These are phyloP conservation scores for Rosa chinensis DNA, from an alignment of 306 rosid species.

Conservation along the genomic window DNA sequence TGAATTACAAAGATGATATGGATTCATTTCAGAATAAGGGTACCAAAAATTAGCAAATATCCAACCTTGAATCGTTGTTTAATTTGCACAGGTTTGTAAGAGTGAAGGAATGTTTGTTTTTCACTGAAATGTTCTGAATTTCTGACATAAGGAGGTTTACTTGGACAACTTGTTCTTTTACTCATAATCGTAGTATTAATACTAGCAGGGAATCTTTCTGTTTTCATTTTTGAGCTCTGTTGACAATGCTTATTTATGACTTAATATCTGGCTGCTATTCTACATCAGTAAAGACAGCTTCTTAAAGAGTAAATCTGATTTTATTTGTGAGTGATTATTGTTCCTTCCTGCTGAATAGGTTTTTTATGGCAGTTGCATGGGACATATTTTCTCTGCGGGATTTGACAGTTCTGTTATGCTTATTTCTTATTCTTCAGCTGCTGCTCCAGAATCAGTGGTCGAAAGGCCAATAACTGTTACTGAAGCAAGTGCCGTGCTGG, in stretches of 20 bases:
- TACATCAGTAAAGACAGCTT: background rate
- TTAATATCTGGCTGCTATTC: background rate
- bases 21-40: background rate
- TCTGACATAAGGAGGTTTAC: background rate
- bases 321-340: background rate
- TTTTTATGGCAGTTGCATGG: background rate
- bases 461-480: constrained; percentile 49
- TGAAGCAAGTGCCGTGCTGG: constrained; percentile 45
- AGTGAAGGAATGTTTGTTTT: background rate
- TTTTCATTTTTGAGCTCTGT: constrained; percentile 8
- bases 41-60: background rate
- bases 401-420: constrained; percentile 19
- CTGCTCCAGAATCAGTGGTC: constrained; percentile 30
- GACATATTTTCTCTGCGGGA: too few species aligned
- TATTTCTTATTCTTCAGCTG: constrained; percentile 38
- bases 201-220: background rate
- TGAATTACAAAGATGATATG: background rate
- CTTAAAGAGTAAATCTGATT: background rate
- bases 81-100: background rate
- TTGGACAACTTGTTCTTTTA: background rate
- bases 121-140: background rate
- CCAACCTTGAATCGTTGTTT: background rate
- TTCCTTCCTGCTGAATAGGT: background rate
- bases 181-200: background rate
- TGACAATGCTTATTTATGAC: background rate